Conservation (phyloP, 108 stramenopile species). For the Nitzschia sp. region DNA sequence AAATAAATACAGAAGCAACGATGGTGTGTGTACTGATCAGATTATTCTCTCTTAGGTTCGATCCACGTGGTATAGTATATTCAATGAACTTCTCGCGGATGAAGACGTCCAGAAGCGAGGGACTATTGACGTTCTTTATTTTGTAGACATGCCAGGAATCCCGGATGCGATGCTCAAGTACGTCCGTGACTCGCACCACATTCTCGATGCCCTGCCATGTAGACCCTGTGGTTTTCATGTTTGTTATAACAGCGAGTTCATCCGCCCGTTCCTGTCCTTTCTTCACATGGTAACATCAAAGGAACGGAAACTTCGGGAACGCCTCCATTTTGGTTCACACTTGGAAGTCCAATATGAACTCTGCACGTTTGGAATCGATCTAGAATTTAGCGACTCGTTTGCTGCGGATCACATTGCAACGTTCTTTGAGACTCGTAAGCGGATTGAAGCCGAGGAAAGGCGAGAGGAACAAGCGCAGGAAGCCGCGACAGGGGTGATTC, state of each 20-base stretch:
- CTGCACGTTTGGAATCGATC: conserved; percentile 20
- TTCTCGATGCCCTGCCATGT: neutral
- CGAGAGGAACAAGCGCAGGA: neutral
- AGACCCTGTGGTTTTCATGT: conserved; percentile 13
- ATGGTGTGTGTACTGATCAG: too few relatives aligned
- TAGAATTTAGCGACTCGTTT: neutral
- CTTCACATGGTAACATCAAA: conserved; percentile 15
- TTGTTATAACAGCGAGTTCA: conserved; percentile 10
- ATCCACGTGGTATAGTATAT: conserved; percentile 10
- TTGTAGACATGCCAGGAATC: conserved; percentile 15
- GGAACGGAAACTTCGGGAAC: neutral
- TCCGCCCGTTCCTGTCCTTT: conserved; percentile 11
- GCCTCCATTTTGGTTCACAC: conserved; percentile 23
- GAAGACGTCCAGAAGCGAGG: conserved; percentile 9
- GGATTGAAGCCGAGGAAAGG: conserved; percentile 1
- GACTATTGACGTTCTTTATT: conserved; percentile 1
- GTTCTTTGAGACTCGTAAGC: neutral
- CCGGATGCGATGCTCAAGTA: conserved; percentile 6
- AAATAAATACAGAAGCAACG: too few relatives aligned
- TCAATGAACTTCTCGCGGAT: conserved; percentile 1
- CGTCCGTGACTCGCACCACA: conserved; percentile 9
- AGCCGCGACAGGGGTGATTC: conserved; percentile 2
- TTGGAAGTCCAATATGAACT: conserved; percentile 19
- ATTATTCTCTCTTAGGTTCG: neutral
- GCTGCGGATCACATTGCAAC: neutral